Evolutionary conservation across 768 basidiomycete genomes (phyloP).

Genomic region (Hirschioporus abietinus): DNA sequence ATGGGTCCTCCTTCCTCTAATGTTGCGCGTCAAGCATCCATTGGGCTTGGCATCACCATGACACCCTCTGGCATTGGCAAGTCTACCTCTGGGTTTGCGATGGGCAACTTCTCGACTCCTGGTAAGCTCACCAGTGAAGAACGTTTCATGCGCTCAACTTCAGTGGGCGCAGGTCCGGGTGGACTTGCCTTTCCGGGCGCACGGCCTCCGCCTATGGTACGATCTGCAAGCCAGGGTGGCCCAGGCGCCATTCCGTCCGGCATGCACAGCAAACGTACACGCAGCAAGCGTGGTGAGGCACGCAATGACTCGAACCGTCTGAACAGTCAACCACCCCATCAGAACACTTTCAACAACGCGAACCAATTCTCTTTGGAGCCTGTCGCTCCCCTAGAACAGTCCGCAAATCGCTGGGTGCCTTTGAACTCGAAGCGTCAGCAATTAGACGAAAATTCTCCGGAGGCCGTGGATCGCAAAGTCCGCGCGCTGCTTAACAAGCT

Average conservation of each 20-base stretch:
- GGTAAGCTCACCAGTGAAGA: slow-evolving; percentile 67
- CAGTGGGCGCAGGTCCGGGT: slow-evolving; percentile 46
- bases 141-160: slow-evolving; percentile 58
- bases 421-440: slow-evolving; percentile 33
- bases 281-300: slow-evolving; percentile 83
- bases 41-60: slow-evolving; percentile 38
- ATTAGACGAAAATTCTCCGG: slow-evolving; percentile 65
- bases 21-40: slow-evolving; percentile 38
- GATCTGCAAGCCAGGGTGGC: slow-evolving; percentile 57
- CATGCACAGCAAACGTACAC: slow-evolving; percentile 44
- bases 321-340: slow-evolving; percentile 23
- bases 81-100: slow-evolving; percentile 35
- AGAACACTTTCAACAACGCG: slow-evolving; percentile 11
- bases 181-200: slow-evolving; percentile 43
- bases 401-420: slow-evolving; percentile 83
- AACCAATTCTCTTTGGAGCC: slow-evolving; percentile 39
- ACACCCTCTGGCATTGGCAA: slow-evolving; percentile 27
- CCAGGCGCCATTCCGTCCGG: slow-evolving; percentile 44
- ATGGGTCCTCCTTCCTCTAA: slow-evolving; percentile 30
- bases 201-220: slow-evolving; percentile 50
- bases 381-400: slow-evolving; percentile 68
- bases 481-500: slow-evolving; percentile 90
- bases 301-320: slow-evolving; percentile 53
- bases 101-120: slow-evolving; percentile 63
- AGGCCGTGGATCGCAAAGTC: slow-evolving; percentile 90